Evolutionary conservation across 129 eudicot species (phyloP).

Genomic region (Erigeron canadensis): DNA sequence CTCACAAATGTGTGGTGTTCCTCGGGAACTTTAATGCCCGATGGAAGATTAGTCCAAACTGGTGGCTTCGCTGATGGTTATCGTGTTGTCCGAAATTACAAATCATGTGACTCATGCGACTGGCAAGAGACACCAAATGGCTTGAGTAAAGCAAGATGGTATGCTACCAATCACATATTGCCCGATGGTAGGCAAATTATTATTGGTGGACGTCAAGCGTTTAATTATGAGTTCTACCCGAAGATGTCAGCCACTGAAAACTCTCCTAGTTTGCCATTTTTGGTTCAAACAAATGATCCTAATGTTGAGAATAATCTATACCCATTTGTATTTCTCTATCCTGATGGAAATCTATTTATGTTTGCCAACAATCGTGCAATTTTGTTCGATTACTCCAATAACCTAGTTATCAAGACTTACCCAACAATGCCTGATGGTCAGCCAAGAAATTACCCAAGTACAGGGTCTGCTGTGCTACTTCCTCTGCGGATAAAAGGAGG

Average conservation of each 20-base stretch:
- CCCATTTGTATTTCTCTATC: conserved; percentile 72
- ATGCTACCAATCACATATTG: conserved; percentile 62
- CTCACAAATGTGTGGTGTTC: conserved; percentile 75
- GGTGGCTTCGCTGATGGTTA: conserved; percentile 81
- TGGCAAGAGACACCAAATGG: conserved; percentile 50
- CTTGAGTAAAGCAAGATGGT: conserved; percentile 55
- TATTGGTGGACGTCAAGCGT: conserved; percentile 67
- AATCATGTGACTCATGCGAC: conserved; percentile 51
- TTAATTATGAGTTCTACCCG: conserved; percentile 71
- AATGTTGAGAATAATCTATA: conserved; percentile 65
- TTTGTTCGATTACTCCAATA: conserved; percentile 45
- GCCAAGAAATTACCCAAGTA: conserved; percentile 74
- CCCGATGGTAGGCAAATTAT: conserved; percentile 65
- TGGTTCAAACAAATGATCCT: conserved; percentile 56
- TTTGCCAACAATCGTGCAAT: conserved; percentile 83
- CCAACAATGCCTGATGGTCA: conserved; percentile 68
- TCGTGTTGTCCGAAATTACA: conserved; percentile 38
- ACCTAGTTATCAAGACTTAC: conserved; percentile 51
- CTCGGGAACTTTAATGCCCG: conserved; percentile 61
- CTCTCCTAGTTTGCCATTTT: conserved; percentile 41
- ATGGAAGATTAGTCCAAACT: conserved; percentile 59
- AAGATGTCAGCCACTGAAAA: conserved; percentile 28
- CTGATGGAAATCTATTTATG: conserved; percentile 66
- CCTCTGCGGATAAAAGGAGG: conserved; percentile 46
- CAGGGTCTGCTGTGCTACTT: conserved; percentile 73